Percentiles rank a stretch among this genome's conserved stretches.
Conservation (phyloP, 371 early-diverging fungal genomes). For the Mucor mucedo region DNA sequence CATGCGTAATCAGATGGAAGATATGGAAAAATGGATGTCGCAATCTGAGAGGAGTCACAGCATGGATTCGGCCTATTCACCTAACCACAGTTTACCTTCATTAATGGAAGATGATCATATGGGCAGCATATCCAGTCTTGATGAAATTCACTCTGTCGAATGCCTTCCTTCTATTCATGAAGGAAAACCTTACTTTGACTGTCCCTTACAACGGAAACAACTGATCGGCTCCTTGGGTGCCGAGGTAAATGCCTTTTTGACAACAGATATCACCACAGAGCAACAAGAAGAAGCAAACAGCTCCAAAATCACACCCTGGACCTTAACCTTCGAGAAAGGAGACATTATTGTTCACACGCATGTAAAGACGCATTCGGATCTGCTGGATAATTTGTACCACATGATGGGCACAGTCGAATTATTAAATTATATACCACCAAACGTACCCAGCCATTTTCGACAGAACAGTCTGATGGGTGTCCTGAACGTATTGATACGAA, state of each 20-base stretch:
- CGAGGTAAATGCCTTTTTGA: conserved; percentile 2
- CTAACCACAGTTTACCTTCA: conserved; percentile 1
- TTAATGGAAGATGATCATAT: conserved; percentile 9
- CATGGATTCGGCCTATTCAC: not conserved
- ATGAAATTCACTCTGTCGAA: conserved; percentile 11
- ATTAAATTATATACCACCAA: conserved; percentile 5
- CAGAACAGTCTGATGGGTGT: conserved; percentile 19
- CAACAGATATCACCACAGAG: not conserved
- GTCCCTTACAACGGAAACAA: conserved; percentile 12
- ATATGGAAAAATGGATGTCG: conserved; percentile 24
- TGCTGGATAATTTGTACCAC: conserved; percentile 17
- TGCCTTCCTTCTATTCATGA: conserved; percentile 8
- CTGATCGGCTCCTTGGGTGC: conserved; percentile 1
- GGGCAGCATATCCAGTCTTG: conserved; percentile 10
- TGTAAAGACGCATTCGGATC: conserved; percentile 14
- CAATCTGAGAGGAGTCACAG: not conserved
- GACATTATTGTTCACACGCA: conserved; percentile 16
- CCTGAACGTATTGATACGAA: conserved; percentile 32
- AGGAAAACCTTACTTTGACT: no score
- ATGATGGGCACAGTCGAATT: conserved; percentile 22
- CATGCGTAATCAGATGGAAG: conserved; percentile 25
- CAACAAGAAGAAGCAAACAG: not conserved
- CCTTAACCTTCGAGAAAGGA: conserved; percentile 17
- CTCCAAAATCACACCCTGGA: conserved; percentile 6
- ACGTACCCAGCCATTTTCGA: conserved; percentile 3